These are phyloP conservation scores for Chrysosphaeria jannelii DNA, from an alignment of 2,329 filamentous ascomycete genomes.

Conservation along the genomic window DNA sequence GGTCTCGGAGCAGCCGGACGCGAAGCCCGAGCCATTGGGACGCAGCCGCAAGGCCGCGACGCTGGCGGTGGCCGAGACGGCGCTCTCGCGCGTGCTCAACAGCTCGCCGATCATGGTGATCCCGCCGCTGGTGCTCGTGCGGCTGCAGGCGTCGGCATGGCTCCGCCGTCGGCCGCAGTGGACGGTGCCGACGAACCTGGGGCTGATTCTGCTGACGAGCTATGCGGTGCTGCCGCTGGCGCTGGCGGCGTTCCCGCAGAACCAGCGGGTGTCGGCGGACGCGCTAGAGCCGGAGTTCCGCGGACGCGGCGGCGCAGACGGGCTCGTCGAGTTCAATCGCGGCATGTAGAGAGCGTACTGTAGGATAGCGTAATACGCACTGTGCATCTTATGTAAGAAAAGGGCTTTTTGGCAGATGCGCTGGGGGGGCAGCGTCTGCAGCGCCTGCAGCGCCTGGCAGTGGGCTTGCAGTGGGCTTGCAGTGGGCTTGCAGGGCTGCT, in stretches of 20 bases:
- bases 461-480: too few species aligned
- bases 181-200: slow-evolving; percentile 60
- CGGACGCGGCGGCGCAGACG: slow-evolving; percentile 45
- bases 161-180: slow-evolving; percentile 45
- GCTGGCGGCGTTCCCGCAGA: slow-evolving; percentile 72
- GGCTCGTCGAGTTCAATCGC: slow-evolving; percentile 84
- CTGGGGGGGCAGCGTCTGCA: too few species aligned
- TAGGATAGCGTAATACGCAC: too few species aligned
- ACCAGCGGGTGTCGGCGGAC: slow-evolving; percentile 49
- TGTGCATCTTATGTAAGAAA: too few species aligned
- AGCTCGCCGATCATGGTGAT: slow-evolving; percentile 93
- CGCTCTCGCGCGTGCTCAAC: slow-evolving; percentile 71
- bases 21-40: slow-evolving; percentile 31
- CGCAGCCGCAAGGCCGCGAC: slow-evolving; percentile 70
- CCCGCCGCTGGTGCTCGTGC: slow-evolving; percentile 60
- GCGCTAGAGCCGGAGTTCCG: slow-evolving; percentile 68
- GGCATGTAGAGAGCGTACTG: slow-evolving; percentile 35
- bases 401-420: too few species aligned
- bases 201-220: slow-evolving; percentile 60
- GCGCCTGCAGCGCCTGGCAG: too few species aligned
- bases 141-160: slow-evolving; percentile 62
- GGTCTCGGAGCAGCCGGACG: slow-evolving; percentile 4
- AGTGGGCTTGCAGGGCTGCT: too few species aligned
- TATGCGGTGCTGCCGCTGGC: slow-evolving; percentile 73
- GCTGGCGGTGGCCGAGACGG: slow-evolving; percentile 77